These are phyloP conservation scores for Geotrichum australiense DNA, from an alignment of 1,139 yeast genomes.

Conservation along the genomic window DNA sequence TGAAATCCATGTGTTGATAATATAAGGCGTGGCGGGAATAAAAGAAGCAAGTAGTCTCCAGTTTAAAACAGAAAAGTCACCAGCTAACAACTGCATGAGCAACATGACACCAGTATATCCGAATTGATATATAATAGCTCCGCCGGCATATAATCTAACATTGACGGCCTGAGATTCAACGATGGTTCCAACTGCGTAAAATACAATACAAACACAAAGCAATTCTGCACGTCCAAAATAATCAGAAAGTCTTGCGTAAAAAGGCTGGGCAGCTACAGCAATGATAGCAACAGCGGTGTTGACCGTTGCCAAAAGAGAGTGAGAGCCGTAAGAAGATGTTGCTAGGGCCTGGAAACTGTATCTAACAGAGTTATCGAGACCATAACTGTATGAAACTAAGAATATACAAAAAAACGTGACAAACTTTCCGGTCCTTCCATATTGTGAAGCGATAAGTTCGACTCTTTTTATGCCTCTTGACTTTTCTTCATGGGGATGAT, in stretches of 20 bases:
- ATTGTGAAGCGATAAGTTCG: constrained; percentile 34
- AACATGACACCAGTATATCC: constrained; percentile 64
- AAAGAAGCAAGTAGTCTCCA: constrained; percentile 63
- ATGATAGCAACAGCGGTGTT: constrained; percentile 56
- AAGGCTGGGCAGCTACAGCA: constrained; percentile 67
- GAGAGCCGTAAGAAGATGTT: constrained; percentile 48
- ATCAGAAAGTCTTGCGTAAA: constrained; percentile 64
- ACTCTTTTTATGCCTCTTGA: constrained; percentile 34
- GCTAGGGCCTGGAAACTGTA: constrained; percentile 48
- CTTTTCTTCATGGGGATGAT: constrained; percentile 16
- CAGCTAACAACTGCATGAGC: constrained; percentile 49
- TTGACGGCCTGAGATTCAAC: constrained; percentile 62
- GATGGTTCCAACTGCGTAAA: constrained; percentile 64
- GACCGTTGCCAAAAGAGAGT: constrained; percentile 59
- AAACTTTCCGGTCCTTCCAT: constrained; percentile 32
- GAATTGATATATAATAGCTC: constrained; percentile 60
- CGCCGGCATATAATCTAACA: constrained; percentile 63
- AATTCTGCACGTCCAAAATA: constrained; percentile 62
- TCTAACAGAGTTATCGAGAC: constrained; percentile 55
- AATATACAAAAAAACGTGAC: constrained; percentile 48
- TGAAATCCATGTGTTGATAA: constrained; percentile 70
- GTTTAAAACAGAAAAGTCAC: constrained; percentile 60
- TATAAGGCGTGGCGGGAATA: constrained; percentile 61
- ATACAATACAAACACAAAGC: constrained; percentile 46
- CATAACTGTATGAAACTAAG: constrained; percentile 56